Percentiles rank a stretch among this genome's conserved stretches.
These are phyloP conservation scores for Epichloe sylvatica DNA, from an alignment of 2,329 filamentous ascomycete genomes.

Conservation along the genomic window DNA sequence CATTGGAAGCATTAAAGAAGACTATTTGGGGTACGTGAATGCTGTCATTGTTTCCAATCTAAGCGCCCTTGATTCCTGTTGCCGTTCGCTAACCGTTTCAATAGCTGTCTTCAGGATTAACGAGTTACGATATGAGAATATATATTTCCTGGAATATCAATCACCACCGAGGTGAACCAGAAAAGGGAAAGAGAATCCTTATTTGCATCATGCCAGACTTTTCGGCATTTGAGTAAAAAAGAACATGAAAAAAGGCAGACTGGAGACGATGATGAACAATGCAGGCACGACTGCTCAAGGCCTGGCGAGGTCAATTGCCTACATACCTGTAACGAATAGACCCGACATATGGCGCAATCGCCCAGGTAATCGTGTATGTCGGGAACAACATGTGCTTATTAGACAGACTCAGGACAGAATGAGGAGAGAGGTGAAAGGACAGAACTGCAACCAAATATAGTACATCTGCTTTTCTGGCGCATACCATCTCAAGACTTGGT, in stretches of 20 bases:
- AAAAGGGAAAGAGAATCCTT: neutral
- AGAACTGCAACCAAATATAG: too few relatives aligned
- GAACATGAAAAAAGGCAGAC: neutral
- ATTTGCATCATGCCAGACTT: neutral
- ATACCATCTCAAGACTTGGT: too few relatives aligned
- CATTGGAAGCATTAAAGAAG: conserved; percentile 90
- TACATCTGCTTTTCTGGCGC: too few relatives aligned
- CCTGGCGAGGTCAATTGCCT: neutral
- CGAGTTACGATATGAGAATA: neutral
- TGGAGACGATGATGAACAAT: neutral
- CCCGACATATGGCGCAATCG: neutral
- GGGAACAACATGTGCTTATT: neutral
- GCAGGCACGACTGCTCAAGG: neutral
- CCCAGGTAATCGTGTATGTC: neutral
- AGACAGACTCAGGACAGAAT: neutral
- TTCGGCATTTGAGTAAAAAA: neutral
- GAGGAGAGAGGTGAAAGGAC: neutral
- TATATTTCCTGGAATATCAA: neutral
- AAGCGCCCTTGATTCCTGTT: neutral
- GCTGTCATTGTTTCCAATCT: neutral
- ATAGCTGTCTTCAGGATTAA: conserved; percentile 16
- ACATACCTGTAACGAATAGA: neutral
- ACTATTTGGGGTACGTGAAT: conserved; percentile 48
- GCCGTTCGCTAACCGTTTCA: neutral
- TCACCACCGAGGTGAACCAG: neutral